A percentile compares a stretch with the other conserved stretches of the same genome.
Conservation (phyloP, 2,329 filamentous ascomycete species). For the Paracamarosporium sp. region DNA sequence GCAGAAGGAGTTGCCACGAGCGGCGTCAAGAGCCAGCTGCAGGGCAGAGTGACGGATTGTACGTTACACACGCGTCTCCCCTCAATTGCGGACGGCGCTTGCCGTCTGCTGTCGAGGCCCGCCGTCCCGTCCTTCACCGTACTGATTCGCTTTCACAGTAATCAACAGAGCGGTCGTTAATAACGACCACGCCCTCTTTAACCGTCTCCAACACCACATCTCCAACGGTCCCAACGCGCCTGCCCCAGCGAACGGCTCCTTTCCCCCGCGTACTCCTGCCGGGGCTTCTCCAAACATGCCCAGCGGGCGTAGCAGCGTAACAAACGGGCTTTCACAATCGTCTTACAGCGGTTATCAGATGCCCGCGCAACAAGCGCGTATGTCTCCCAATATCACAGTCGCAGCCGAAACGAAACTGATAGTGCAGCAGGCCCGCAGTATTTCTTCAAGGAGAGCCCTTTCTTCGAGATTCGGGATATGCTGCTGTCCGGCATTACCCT, state of each 20-base stretch:
- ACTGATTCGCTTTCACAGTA: constrained; percentile 34
- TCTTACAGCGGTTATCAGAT: constrained; percentile 21
- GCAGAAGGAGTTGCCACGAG: constrained; percentile 72
- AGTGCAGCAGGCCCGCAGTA: constrained; percentile 41
- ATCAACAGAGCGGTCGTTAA: constrained; percentile 42
- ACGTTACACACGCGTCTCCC: constrained; percentile 46
- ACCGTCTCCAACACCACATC: constrained; percentile 49
- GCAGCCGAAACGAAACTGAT: background rate
- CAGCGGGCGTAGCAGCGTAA: constrained; percentile 30
- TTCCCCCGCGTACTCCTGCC: constrained; percentile 22
- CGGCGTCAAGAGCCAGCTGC: constrained; percentile 84
- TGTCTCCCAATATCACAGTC: constrained; percentile 1
- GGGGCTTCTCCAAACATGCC: constrained; percentile 22
- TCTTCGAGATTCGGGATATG: constrained; percentile 74
- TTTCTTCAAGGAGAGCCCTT: constrained; percentile 79
- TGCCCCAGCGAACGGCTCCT: constrained; percentile 21
- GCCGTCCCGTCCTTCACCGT: background rate
- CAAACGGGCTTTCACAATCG: constrained; percentile 25
- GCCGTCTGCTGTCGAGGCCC: background rate
- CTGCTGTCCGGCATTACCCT: constrained; percentile 72
- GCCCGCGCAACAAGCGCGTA: constrained; percentile 23
- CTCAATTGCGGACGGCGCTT: background rate
- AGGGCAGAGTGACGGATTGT: constrained; percentile 80
- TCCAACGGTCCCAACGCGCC: constrained; percentile 48
- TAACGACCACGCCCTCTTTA: constrained; percentile 44